Conservation (phyloP, 2,329 filamentous ascomycete species). For the Fusarium aywerte region DNA sequence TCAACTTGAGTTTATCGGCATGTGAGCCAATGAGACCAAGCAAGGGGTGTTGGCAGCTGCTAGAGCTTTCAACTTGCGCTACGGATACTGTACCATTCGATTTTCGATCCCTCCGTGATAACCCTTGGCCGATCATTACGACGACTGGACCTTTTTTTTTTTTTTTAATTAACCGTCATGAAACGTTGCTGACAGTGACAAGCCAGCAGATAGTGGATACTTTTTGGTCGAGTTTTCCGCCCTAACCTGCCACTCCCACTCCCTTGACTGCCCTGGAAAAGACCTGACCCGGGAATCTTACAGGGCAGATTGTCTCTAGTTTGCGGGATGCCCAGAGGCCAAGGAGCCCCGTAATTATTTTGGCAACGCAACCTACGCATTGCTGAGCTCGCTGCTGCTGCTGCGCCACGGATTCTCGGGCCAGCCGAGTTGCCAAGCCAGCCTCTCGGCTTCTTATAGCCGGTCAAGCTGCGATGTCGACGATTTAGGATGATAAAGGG, state of each 20-base stretch:
- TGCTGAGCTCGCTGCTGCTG: conserved; percentile 39
- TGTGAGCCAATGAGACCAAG: conserved; percentile 1
- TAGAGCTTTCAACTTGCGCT: neutral
- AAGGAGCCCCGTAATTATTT: conserved; percentile 44
- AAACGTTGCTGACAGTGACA: conserved; percentile 34
- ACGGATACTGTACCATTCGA: neutral
- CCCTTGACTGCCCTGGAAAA: conserved; percentile 31
- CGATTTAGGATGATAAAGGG: conserved; percentile 35
- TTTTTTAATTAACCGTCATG: conserved; percentile 17
- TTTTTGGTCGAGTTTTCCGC: conserved; percentile 27
- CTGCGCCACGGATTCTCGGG: conserved; percentile 47
- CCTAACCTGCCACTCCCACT: conserved; percentile 27
- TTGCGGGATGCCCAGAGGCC: conserved; percentile 42
- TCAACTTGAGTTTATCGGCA: conserved; percentile 21
- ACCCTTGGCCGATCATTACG: neutral
- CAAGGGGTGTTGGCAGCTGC: neutral
- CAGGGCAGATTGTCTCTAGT: conserved; percentile 39
- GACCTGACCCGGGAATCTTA: conserved; percentile 14
- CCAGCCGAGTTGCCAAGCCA: conserved; percentile 47
- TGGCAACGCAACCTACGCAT: conserved; percentile 20
- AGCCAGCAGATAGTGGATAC: conserved; percentile 38
- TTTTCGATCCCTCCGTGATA: neutral
- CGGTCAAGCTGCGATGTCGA: conserved; percentile 42
- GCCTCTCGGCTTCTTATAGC: conserved; percentile 48
- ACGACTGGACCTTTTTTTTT: neutral